Evolutionary conservation across 352 stramenopile species (phyloP), one percentile per base, ranked within the genome.

Genomic region (Thalassiosira exigua): DNA sequence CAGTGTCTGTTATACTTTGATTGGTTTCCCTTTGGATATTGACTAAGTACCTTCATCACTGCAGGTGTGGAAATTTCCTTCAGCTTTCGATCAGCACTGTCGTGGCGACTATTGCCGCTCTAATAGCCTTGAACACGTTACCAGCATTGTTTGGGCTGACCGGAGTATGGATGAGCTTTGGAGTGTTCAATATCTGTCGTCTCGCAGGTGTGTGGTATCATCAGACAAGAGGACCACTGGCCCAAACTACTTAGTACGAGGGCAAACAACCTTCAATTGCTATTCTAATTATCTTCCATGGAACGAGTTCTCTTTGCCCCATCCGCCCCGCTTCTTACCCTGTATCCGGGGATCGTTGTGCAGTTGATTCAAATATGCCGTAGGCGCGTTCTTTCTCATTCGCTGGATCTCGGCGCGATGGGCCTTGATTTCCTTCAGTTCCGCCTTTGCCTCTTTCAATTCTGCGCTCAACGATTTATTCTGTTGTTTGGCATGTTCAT

Each of bases 141-240:
- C 82, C 87, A 33, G 81, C 76, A 32, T 84, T 77, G n/a, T 82
- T 84, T 80, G 87, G 87, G 14, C 36, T 93, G 0, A 86, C 82
- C 24, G 87, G 87, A 46, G 85, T 93, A 2, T 93, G 87, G 87
- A 80, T 93, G 57, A 79, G 75, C 24, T 91, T 91, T 75, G 85
- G 82, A 4, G 81, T 93, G 1, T 93, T 90, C 64, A 93, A 93
- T 69, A 75, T 53, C 12, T 66, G 90, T 19, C 66, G 87, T 33
- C 54, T 93, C 2, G 53, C 66, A 21, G 83, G 87, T 42, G 87
- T 93, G 9, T 90, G 61, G 58, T 64, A 91, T 51, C 85, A 93
- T 80, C 87, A 91, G 77, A 83, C 60, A 36, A 69, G 54, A 44
- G n/a, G n/a, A n/a, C n/a, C n/a, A n/a, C n/a, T n/a, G n/a, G n/a